Evolutionary conservation across 805 yeast genomes (phyloP).

Genomic region (Teunomyces gatunensis): DNA sequence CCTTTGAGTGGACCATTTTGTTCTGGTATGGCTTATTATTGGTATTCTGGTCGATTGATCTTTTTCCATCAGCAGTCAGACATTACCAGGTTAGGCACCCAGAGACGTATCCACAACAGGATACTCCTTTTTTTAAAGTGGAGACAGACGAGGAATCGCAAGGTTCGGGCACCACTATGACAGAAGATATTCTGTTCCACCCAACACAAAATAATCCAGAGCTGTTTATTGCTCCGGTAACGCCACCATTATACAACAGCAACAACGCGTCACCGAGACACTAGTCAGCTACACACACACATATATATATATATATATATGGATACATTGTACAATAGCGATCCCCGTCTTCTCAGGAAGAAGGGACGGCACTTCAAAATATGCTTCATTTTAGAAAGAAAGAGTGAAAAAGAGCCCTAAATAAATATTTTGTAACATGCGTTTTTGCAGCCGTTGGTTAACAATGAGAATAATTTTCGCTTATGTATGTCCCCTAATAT

Average conservation of each 20-base stretch:
- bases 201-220: neutral
- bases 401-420: neutral
- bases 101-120: neutral
- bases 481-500: neutral
- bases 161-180: neutral
- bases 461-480: neutral
- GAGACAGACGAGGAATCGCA: neutral
- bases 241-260: neutral
- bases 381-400: neutral
- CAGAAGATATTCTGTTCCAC: neutral
- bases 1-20: constrained; percentile 84
- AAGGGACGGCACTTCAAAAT: too few species aligned
- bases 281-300: too few species aligned
- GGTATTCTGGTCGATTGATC: constrained; percentile 63
- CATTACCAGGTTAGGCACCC: constrained; percentile 1
- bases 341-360: too few species aligned
- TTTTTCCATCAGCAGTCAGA: constrained; percentile 46
- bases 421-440: neutral
- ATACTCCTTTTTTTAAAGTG: neutral
- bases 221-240: neutral
- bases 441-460: neutral
- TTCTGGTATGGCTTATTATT: constrained; percentile 78
- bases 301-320: too few species aligned
- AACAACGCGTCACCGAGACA: too few species aligned
- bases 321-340: neutral